These are phyloP conservation scores for Candida adriatica DNA, from an alignment of 805 yeast genomes.

Conservation along the genomic window DNA sequence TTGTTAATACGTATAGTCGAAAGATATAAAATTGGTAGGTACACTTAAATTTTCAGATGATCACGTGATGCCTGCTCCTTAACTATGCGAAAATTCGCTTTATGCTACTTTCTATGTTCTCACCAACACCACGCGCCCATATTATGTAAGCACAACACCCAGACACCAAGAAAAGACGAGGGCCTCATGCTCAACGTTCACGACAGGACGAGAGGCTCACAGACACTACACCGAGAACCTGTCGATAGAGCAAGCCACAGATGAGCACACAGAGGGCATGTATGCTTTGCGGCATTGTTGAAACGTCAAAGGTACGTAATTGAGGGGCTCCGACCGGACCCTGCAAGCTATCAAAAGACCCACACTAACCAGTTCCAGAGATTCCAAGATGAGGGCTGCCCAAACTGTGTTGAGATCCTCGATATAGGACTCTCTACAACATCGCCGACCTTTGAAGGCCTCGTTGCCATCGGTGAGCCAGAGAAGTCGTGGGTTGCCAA, in stretches of 20 bases:
- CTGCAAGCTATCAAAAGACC: not conserved
- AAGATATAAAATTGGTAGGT: no score
- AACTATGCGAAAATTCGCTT: no score
- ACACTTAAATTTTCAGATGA: no score
- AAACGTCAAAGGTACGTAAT: constrained; percentile 61
- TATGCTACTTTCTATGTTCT: not conserved
- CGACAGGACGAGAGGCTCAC: not conserved
- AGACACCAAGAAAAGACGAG: no score
- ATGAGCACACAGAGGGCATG: constrained; percentile 61
- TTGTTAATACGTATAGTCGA: no score
- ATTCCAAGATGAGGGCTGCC: constrained; percentile 85
- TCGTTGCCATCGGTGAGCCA: constrained; percentile 84
- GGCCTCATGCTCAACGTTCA: not conserved
- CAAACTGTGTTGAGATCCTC: constrained; percentile 88
- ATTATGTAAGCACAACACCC: not conserved
- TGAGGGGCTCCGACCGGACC: not conserved
- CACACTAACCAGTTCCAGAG: constrained; percentile 25
- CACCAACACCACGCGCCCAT: not conserved
- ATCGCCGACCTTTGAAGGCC: constrained; percentile 93
- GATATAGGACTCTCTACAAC: constrained; percentile 85
- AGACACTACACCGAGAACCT: not conserved
- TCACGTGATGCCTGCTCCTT: no score
- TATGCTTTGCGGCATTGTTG: constrained; percentile 92
- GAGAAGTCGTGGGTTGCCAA: constrained; percentile 90
- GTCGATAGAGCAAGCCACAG: not conserved